These are phyloP conservation scores for Penicillium arizonense DNA, from an alignment of 495 filamentous ascomycete species.

Conservation along the genomic window DNA sequence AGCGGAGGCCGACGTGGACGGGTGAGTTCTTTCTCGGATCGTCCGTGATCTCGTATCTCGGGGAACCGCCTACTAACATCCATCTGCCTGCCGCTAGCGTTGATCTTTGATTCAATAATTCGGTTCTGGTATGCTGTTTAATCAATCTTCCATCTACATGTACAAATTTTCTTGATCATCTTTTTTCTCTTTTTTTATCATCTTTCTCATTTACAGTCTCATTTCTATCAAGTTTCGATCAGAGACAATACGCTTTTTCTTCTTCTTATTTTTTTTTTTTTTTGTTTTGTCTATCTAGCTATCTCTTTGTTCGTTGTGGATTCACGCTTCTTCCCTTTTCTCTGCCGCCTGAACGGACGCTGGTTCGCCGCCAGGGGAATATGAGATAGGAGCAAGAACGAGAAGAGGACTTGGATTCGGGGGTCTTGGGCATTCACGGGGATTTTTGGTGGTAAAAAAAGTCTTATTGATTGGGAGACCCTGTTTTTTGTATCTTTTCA, in stretches of 20 bases:
- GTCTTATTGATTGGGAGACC: slow-evolving; percentile 6
- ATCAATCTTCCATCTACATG: slow-evolving; percentile 38
- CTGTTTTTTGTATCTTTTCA: slow-evolving; percentile 7
- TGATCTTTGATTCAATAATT: slow-evolving; percentile 16
- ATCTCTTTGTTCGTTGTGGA: slow-evolving; percentile 26
- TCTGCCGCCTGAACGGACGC: slow-evolving; percentile 39
- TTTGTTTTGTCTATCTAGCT: slow-evolving; percentile 31
- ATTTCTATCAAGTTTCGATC: slow-evolving; percentile 20
- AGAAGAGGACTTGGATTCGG: slow-evolving; percentile 1
- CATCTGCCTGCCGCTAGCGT: slow-evolving; percentile 20
- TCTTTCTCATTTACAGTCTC: slow-evolving; percentile 19
- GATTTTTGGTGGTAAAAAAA: slow-evolving; percentile 8
- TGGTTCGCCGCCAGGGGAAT: slow-evolving; percentile 43
- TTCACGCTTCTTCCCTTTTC: slow-evolving; percentile 19
- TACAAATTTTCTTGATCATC: slow-evolving; percentile 32
- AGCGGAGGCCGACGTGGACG: slow-evolving; percentile 51
- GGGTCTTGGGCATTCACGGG: background rate
- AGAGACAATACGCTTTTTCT: no score
- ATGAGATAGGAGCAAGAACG: slow-evolving; percentile 7
- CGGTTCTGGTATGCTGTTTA: slow-evolving; percentile 24
- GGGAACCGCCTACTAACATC: background rate
- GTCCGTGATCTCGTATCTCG: background rate
- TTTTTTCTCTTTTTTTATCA: slow-evolving; percentile 20
- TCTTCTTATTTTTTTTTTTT: no score
- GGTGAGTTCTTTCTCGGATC: slow-evolving; percentile 29